Evolutionary conservation across 768 basidiomycete genomes (phyloP).

Genomic region (Leccinum disarticulatum): DNA sequence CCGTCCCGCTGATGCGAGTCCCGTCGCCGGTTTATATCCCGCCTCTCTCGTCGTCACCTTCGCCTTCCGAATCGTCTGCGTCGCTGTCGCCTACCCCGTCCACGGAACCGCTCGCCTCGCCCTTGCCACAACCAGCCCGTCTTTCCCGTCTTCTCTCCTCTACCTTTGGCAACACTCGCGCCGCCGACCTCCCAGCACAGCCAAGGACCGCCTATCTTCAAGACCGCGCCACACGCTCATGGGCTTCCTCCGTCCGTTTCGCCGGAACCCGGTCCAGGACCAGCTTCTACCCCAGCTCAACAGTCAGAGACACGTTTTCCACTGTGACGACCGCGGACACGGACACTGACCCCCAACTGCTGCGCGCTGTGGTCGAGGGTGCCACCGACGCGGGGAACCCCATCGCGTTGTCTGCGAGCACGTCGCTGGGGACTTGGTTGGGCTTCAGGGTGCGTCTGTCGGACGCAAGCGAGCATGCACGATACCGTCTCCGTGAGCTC

Average conservation of each 20-base stretch:
- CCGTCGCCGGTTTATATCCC: constrained; percentile 23
- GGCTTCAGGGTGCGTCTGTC: constrained; percentile 23
- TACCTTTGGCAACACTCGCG: constrained; percentile 15
- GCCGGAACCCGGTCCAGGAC: constrained; percentile 16
- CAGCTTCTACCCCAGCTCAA: constrained; percentile 7
- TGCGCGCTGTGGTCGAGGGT: constrained; percentile 1
- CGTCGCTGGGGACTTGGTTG: constrained; percentile 8
- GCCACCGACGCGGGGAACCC: neutral
- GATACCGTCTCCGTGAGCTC: constrained; percentile 19
- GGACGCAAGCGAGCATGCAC: constrained; percentile 26
- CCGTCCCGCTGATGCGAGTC: constrained; percentile 16
- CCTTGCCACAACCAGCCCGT: constrained; percentile 6
- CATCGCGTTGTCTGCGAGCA: neutral
- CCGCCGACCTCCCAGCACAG: constrained; percentile 5
- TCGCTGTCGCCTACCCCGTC: constrained; percentile 18
- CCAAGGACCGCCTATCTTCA: constrained; percentile 20
- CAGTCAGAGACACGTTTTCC: constrained; percentile 21
- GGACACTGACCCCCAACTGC: constrained; percentile 10
- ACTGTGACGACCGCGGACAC: constrained; percentile 25
- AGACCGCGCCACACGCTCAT: constrained; percentile 5
- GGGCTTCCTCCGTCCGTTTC: constrained; percentile 6
- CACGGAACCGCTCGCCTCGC: constrained; percentile 10
- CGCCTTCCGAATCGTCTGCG: constrained; percentile 10
- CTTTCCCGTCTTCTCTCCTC: constrained; percentile 26
- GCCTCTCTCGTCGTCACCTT: constrained; percentile 20